These are phyloP conservation scores for Cutaneotrichosporon cutaneum DNA, from an alignment of 1,284 basidiomycete genomes.

Conservation along the genomic window DNA sequence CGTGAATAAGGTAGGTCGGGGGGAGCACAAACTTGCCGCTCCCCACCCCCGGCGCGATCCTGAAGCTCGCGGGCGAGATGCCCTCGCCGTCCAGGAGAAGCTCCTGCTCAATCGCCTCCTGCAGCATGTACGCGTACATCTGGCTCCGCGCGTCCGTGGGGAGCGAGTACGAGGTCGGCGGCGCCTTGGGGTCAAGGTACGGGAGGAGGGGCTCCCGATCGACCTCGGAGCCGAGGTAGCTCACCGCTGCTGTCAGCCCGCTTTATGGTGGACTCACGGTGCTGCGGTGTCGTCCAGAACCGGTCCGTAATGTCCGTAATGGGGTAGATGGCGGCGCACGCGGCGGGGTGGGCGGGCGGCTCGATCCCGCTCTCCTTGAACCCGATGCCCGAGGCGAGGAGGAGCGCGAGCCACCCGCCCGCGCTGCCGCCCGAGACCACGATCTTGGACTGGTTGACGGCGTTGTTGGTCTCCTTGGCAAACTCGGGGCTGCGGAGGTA, in stretches of 20 bases:
- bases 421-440: slow-evolving; percentile 20
- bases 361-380: slow-evolving; percentile 17
- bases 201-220: slow-evolving; percentile 1
- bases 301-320: slow-evolving; percentile 19
- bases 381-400: slow-evolving; percentile 16
- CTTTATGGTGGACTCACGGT: slow-evolving; percentile 7
- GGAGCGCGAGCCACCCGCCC: slow-evolving; percentile 23
- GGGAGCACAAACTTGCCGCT: slow-evolving; percentile 14
- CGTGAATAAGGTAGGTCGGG: slow-evolving; percentile 17
- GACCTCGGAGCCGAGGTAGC: slow-evolving; percentile 9
- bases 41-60: slow-evolving; percentile 9
- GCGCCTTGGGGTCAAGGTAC: slow-evolving; percentile 16
- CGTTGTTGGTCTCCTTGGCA: slow-evolving; percentile 6
- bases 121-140: slow-evolving; percentile 16
- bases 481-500: slow-evolving; percentile 17
- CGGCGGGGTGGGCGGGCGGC: slow-evolving; percentile 11
- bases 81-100: slow-evolving; percentile 10
- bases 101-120: slow-evolving; percentile 6
- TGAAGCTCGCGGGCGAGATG: slow-evolving; percentile 4
- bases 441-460: slow-evolving; percentile 18
- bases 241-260: slow-evolving; percentile 1
- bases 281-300: slow-evolving; percentile 21
- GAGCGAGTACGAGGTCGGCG: neutral
- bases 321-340: slow-evolving; percentile 17
- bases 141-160: slow-evolving; percentile 7